A percentile compares a stretch with the other conserved stretches of the same genome.
phyloP scores from a whole-genome alignment of 176 grass and related monocot genomes.

The Calamus simplicifolius region DNA sequence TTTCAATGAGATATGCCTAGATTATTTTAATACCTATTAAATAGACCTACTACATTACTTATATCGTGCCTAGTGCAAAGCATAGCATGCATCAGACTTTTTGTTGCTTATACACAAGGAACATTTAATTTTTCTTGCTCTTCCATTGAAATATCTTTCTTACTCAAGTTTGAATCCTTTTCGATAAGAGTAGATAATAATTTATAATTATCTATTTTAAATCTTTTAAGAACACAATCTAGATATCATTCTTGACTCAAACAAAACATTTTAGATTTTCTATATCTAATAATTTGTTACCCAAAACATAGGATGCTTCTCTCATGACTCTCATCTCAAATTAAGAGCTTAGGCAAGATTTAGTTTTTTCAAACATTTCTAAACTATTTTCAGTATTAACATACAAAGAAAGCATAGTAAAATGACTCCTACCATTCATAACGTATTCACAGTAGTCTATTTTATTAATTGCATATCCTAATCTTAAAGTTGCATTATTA shows the following conservation, averaged over 20 bases:
- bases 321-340: not conserved
- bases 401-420: no score
- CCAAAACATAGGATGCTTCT: not conserved
- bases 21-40: slow-evolving; percentile 2
- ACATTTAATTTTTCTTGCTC: not conserved
- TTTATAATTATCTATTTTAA: not conserved
- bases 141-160: not conserved
- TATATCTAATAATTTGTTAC: not conserved
- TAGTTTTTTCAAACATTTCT: no score
- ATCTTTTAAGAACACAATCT: not conserved
- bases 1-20: not conserved
- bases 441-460: no score
- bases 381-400: no score
- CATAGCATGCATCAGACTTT: not conserved
- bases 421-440: no score
- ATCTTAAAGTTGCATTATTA: no score
- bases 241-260: not conserved
- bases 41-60: not conserved
- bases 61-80: not conserved
- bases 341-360: no score
- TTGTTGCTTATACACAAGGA: not conserved
- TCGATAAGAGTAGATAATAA: not conserved
- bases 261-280: not conserved
- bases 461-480: no score
- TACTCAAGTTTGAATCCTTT: not conserved